phyloP scores from a whole-genome alignment of 352 stramenopile genomes.

The Phytophthora rubi region DNA sequence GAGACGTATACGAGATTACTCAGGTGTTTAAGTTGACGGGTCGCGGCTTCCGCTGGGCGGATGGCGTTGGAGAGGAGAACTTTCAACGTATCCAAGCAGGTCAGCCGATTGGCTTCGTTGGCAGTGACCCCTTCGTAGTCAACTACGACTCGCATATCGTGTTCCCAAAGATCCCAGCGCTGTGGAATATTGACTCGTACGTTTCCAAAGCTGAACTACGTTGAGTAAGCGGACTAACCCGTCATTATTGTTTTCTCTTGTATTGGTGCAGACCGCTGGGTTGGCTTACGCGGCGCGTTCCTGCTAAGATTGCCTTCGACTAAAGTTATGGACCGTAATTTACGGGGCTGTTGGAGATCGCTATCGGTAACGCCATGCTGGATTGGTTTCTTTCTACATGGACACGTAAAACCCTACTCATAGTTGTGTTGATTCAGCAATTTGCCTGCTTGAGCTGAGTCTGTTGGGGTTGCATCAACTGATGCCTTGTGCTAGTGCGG shows the following conservation, averaged over 20 bases:
- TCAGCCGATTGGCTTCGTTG: constrained; percentile 60
- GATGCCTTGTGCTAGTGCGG: too few species aligned
- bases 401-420: too few species aligned
- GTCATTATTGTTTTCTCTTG: not conserved
- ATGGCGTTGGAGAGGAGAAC: constrained; percentile 62
- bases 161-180: constrained; percentile 65
- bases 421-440: too few species aligned
- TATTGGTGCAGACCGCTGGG: constrained; percentile 45
- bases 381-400: too few species aligned
- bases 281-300: constrained; percentile 51
- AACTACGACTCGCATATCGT: constrained; percentile 71
- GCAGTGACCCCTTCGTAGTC: constrained; percentile 48
- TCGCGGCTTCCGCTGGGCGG: constrained; percentile 60
- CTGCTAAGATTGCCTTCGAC: not conserved
- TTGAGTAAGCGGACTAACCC: not conserved
- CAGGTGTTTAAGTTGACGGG: constrained; percentile 70
- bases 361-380: not conserved
- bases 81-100: constrained; percentile 55
- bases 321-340: not conserved
- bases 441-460: too few species aligned
- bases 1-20: constrained; percentile 54
- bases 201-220: constrained; percentile 9
- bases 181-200: constrained; percentile 68
- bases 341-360: not conserved
- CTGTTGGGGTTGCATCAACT: too few species aligned